Evolutionary conservation across 2,329 filamentous ascomycete species (phyloP).

Genomic region (Cladosporium colombiae): DNA sequence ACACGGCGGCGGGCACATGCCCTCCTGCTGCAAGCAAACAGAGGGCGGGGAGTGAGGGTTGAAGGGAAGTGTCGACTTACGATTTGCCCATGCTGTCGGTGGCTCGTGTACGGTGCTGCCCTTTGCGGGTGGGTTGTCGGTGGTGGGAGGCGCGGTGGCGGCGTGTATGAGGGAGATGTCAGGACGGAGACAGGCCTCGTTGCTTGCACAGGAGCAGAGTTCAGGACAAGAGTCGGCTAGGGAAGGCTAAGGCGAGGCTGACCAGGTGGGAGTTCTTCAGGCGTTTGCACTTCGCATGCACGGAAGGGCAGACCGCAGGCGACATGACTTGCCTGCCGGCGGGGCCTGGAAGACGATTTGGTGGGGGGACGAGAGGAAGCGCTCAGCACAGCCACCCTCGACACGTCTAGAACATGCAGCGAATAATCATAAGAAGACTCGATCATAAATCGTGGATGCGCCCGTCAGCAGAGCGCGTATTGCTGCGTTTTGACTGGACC

Average conservation of each 20-base stretch:
- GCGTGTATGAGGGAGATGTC: neutral
- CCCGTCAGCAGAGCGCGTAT: neutral
- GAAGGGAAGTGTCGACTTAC: slow-evolving; percentile 19
- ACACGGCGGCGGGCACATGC: neutral
- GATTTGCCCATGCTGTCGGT: slow-evolving; percentile 22
- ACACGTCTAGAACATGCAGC: slow-evolving; percentile 3
- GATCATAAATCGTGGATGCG: neutral
- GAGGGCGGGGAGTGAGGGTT: slow-evolving; percentile 10
- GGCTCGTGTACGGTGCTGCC: slow-evolving; percentile 1
- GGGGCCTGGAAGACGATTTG: neutral
- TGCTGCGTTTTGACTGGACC: neutral
- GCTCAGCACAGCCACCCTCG: neutral
- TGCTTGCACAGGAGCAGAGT: neutral
- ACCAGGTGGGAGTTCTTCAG: neutral
- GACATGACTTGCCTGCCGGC: neutral
- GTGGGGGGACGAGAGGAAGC: neutral
- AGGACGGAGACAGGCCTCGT: neutral
- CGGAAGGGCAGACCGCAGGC: neutral
- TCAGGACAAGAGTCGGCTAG: slow-evolving; percentile 10
- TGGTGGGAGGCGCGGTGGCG: neutral
- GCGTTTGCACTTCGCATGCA: neutral
- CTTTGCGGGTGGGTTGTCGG: neutral
- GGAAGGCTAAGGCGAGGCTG: neutral
- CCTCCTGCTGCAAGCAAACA: slow-evolving; percentile 12
- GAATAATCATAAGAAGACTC: neutral